Evolutionary conservation across 2,329 filamentous ascomycete species (phyloP).

Genomic region (Colletotrichum acutatum): DNA sequence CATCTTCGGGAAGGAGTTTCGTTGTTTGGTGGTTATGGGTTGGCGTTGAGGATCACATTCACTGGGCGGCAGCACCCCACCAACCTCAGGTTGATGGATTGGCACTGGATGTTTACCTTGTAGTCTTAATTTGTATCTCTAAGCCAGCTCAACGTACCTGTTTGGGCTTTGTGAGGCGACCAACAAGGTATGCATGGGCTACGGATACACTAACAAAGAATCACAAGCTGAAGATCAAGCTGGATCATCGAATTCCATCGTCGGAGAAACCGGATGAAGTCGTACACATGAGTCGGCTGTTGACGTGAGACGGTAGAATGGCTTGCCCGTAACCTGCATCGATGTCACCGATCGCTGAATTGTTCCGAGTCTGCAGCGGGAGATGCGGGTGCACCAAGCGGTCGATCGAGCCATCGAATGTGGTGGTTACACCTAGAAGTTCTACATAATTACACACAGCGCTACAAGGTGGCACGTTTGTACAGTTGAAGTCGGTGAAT

Average conservation of each 20-base stretch:
- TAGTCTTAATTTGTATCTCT: neutral
- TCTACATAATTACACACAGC: neutral
- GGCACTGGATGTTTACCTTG: neutral
- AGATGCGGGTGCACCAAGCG: neutral
- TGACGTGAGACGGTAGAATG: neutral
- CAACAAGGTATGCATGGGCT: neutral
- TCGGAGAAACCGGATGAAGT: neutral
- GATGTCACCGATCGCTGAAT: neutral
- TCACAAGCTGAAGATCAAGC: neutral
- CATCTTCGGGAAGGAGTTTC: slow-evolving; percentile 6
- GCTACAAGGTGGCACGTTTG: neutral
- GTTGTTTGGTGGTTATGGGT: slow-evolving; percentile 1
- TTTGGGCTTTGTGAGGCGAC: neutral
- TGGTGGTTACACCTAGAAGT: neutral
- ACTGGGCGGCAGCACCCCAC: neutral
- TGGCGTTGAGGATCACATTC: slow-evolving; percentile 32
- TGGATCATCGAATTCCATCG: neutral
- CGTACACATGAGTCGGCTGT: neutral
- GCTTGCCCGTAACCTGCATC: neutral
- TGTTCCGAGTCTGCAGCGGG: neutral
- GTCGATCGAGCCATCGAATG: neutral
- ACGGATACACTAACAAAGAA: neutral
- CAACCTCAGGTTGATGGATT: neutral
- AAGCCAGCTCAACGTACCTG: neutral
- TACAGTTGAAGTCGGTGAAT: neutral